Percentiles rank a stretch among this genome's conserved stretches.
phyloP scores from a whole-genome alignment of 2,329 filamentous ascomycete species.

The Trichoderma lentiforme region DNA sequence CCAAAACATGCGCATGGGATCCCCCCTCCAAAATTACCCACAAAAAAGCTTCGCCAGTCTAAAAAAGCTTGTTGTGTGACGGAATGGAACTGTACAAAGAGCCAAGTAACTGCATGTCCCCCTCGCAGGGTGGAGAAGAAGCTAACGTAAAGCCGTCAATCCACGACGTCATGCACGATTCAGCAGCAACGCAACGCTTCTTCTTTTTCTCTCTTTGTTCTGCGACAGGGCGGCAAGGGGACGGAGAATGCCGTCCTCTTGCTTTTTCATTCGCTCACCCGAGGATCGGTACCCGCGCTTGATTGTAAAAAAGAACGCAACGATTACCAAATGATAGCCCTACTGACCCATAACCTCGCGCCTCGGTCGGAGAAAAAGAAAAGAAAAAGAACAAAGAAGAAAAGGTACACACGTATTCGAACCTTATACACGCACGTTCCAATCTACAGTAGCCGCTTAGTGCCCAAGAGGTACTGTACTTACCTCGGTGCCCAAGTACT shows the following conservation, averaged over 20 bases:
- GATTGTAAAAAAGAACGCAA: not conserved
- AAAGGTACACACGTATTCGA: not conserved
- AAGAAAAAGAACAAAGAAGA: not conserved
- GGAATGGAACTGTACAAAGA: not conserved
- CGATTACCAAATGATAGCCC: not conserved
- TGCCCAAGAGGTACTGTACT: no score
- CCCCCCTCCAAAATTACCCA: not conserved
- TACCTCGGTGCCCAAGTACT: not conserved
- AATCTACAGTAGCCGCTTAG: not conserved
- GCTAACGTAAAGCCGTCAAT: not conserved
- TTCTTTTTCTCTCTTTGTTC: not conserved
- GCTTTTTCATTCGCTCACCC: not conserved
- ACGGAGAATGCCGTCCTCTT: not conserved
- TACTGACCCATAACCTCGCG: not conserved
- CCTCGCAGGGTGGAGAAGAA: not conserved
- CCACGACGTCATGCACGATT: slow-evolving; percentile 7
- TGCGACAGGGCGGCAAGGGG: not conserved
- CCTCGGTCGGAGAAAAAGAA: not conserved
- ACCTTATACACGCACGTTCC: not conserved
- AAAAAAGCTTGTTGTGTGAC: slow-evolving; percentile 8
- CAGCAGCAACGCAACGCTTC: not conserved
- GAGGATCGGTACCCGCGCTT: not conserved
- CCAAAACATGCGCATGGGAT: not conserved
- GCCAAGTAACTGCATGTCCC: not conserved
- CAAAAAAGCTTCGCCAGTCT: not conserved